phyloP scores from a whole-genome alignment of 2,329 filamentous ascomycete genomes.

The Pestalotiopsis sp. region DNA sequence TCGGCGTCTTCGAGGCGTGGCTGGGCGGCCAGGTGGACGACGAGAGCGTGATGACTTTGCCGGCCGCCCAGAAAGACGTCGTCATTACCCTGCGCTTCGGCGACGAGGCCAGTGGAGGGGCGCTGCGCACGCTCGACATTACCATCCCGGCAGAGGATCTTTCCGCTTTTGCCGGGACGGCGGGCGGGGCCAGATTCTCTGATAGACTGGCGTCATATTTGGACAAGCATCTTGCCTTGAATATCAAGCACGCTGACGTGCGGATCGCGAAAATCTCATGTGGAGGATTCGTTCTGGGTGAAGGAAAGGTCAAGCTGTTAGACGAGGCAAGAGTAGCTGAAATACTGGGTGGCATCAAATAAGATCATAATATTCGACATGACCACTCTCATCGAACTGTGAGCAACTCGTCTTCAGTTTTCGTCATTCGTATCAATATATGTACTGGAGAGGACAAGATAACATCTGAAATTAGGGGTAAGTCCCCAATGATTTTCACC shows the following conservation, averaged over 20 bases:
- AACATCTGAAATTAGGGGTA: neutral
- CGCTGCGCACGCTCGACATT: slow-evolving; percentile 52
- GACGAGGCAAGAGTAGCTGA: slow-evolving; percentile 6
- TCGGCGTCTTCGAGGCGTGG: slow-evolving; percentile 56
- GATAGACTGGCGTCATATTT: slow-evolving; percentile 53
- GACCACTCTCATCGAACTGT: no score
- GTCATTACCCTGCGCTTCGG: slow-evolving; percentile 56
- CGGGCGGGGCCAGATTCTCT: slow-evolving; percentile 38
- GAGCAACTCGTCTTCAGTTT: no score
- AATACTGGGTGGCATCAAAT: neutral
- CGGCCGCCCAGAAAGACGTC: slow-evolving; percentile 42
- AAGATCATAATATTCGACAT: neutral
- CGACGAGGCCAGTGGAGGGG: slow-evolving; percentile 34
- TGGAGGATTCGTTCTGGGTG: slow-evolving; percentile 57
- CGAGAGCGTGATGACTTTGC: no score
- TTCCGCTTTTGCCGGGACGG: slow-evolving; percentile 40
- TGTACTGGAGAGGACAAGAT: no score
- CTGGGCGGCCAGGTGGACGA: slow-evolving; percentile 38
- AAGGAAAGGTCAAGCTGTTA: slow-evolving; percentile 48
- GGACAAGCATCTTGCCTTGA: slow-evolving; percentile 53
- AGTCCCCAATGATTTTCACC: neutral
- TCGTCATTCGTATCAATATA: no score
- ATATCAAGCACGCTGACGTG: slow-evolving; percentile 59
- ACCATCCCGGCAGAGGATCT: slow-evolving; percentile 53
- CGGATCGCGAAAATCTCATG: slow-evolving; percentile 56